These are phyloP conservation scores for Diaporthe vexans DNA, from an alignment of 2,329 filamentous ascomycete genomes.

Conservation along the genomic window DNA sequence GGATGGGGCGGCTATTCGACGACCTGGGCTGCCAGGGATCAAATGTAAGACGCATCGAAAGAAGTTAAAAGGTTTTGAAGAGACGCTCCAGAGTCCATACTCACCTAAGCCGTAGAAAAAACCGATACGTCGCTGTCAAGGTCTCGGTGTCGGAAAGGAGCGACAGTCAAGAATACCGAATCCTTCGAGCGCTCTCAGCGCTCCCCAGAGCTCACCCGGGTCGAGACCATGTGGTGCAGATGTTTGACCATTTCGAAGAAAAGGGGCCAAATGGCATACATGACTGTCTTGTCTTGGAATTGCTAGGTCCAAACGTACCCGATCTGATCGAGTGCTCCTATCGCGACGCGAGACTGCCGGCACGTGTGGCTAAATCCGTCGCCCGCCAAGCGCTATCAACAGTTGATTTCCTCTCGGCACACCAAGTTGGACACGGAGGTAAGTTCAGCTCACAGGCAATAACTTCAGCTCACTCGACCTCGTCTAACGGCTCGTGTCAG, in stretches of 20 bases:
- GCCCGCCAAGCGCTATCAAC: background rate
- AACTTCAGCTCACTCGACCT: background rate
- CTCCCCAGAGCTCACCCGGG: background rate
- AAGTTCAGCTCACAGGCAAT: background rate
- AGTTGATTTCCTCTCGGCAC: background rate
- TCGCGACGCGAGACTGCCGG: background rate
- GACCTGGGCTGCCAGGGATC: slow-evolving; percentile 14
- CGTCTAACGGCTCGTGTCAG: background rate
- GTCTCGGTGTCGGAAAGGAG: background rate
- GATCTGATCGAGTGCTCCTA: background rate
- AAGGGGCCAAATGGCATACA: slow-evolving; percentile 4
- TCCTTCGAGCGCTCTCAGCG: background rate
- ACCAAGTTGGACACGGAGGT: slow-evolving; percentile 14
- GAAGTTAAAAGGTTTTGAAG: background rate
- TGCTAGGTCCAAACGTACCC: background rate
- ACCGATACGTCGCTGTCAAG: slow-evolving; percentile 4
- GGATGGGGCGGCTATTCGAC: slow-evolving; percentile 12
- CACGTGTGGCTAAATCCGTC: background rate
- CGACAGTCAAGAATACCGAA: background rate
- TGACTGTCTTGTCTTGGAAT: background rate
- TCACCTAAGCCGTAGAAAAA: background rate
- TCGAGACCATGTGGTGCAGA: background rate
- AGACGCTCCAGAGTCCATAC: background rate
- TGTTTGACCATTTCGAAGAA: background rate
- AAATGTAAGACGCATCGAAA: background rate